Evolutionary conservation across 2,329 filamentous ascomycete genomes (phyloP).

Genomic region (Fusarium staphyleae): DNA sequence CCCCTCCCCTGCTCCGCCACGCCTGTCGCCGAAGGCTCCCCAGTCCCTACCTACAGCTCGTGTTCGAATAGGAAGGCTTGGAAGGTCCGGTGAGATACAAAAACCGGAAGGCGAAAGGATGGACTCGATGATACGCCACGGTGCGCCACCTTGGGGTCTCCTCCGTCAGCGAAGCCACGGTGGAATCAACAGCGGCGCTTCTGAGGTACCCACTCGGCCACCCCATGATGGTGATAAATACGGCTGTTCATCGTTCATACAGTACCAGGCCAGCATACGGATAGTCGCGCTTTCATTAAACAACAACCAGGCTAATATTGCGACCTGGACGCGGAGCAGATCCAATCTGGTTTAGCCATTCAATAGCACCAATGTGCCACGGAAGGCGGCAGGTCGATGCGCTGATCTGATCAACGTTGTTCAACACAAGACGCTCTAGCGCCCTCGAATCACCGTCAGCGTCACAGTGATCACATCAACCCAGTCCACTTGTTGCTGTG

Average conservation of each 20-base stretch:
- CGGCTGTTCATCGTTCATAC: background rate
- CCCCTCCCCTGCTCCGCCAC: conserved; percentile 28
- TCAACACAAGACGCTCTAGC: conserved; percentile 26
- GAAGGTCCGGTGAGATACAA: conserved; percentile 14
- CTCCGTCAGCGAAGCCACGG: conserved; percentile 27
- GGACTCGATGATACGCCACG: conserved; percentile 30
- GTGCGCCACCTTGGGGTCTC: conserved; percentile 32
- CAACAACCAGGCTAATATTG: background rate
- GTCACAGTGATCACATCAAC: conserved; percentile 35
- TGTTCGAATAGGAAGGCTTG: conserved; percentile 13
- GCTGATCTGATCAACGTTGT: conserved; percentile 25
- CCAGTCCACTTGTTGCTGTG: conserved; percentile 31
- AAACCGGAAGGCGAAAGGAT: conserved; percentile 21
- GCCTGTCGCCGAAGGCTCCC: conserved; percentile 24
- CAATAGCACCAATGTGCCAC: conserved; percentile 13
- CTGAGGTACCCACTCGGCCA: background rate
- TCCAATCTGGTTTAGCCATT: conserved; percentile 16
- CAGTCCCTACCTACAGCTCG: conserved; percentile 19
- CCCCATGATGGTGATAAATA: conserved; percentile 14
- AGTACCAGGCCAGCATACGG: background rate
- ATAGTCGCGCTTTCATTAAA: conserved; percentile 5
- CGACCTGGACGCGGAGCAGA: conserved; percentile 1
- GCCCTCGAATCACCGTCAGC: conserved; percentile 34
- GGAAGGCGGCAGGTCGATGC: conserved; percentile 10
- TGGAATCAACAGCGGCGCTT: conserved; percentile 15